Evolutionary conservation across 768 basidiomycete genomes (phyloP), one percentile per base, ranked within the genome.

Genomic region (Daedaleopsis sinensis): DNA sequence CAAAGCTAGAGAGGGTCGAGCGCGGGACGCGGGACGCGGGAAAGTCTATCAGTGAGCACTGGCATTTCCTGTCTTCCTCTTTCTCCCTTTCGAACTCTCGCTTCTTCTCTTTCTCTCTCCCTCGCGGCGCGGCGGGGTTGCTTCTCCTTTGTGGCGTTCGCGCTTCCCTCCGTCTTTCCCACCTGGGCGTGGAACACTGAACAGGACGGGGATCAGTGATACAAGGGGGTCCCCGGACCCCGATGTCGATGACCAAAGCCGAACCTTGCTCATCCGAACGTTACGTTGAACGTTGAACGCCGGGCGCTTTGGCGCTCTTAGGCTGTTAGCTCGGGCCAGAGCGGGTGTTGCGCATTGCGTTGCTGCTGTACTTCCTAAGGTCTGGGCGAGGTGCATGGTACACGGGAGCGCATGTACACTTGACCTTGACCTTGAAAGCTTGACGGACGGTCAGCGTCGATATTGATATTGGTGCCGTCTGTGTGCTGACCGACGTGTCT

Each of bases 141-240:
- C 47, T 49, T 49, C 47, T 49, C 47, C 47, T 49, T 49, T 24
- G 47, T 49, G 47, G 47, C 47, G 47, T 24, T 49, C 23, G 47
- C 19, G 21, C 18, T 21, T n/a, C n/a, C 46, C 3, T 47, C 21
- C 21, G 4, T 19, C 46, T 5, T 47, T 12, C 46, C 18, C n/a
- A n/a, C 21, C 19, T 21, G 4, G 39, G 11, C n/a, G 10, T 47
- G 46, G 9, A 13, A 11, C 1, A 24, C 21, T 15, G 47, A 21
- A 21, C 1, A 8, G 44, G 18, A 18, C 44, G 44, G n/a, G 18
- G n/a, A 21, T n/a, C n/a, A 3, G 27, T 7, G 27, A 32, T 32
- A 7, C 18, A 1, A 43, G 18, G 44, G 18, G 18, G 18, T 8
- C 47, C 47, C n/a, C n/a, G n/a, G n/a, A n/a, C n/a, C n/a, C n/a